Percentiles rank a stretch among this genome's conserved stretches.
phyloP scores from a whole-genome alignment of 2,329 filamentous ascomycete species.

The Cryphonectria nitschkei region DNA sequence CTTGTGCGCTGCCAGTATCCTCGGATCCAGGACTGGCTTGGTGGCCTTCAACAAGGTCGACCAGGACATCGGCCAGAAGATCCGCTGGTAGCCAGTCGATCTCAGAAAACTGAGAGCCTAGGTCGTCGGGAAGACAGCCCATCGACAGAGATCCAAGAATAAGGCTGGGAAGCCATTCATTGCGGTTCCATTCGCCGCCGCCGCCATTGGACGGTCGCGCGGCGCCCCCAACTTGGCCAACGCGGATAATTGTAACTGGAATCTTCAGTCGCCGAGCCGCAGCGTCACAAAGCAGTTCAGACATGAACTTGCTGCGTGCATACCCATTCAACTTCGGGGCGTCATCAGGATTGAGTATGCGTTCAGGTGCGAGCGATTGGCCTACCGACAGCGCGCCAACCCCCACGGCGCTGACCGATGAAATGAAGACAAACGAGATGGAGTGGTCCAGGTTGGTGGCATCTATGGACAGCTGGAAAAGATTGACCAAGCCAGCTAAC shows the following conservation, averaged over 20 bases:
- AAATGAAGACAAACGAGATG: slow-evolving; percentile 51
- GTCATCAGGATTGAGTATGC: slow-evolving; percentile 34
- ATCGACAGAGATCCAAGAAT: slow-evolving; percentile 12
- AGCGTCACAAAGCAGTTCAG: slow-evolving; percentile 38
- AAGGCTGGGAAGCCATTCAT: slow-evolving; percentile 17
- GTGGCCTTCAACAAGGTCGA: slow-evolving; percentile 35
- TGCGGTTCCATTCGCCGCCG: slow-evolving; percentile 10
- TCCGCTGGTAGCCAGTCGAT: slow-evolving; percentile 53
- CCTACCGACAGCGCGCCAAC: slow-evolving; percentile 31
- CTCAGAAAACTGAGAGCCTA: slow-evolving; percentile 39
- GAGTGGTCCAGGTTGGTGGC: slow-evolving; percentile 9
- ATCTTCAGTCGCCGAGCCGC: slow-evolving; percentile 36
- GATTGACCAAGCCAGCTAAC: slow-evolving; percentile 46
- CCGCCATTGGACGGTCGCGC: not conserved
- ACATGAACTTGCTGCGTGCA: slow-evolving; percentile 43
- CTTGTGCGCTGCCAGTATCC: slow-evolving; percentile 7
- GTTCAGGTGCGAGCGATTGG: slow-evolving; percentile 17
- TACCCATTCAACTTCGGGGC: slow-evolving; percentile 37
- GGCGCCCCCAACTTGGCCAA: slow-evolving; percentile 41
- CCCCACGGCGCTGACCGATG: slow-evolving; percentile 50
- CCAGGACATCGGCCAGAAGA: slow-evolving; percentile 41
- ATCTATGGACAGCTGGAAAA: slow-evolving; percentile 42
- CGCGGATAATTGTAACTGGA: slow-evolving; percentile 38
- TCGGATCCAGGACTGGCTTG: not conserved
- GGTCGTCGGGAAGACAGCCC: slow-evolving; percentile 24